Evolutionary conservation across 2,329 filamentous ascomycete genomes (phyloP), one percentile per base, ranked within the genome.

Genomic region (Volutella citrinella): DNA sequence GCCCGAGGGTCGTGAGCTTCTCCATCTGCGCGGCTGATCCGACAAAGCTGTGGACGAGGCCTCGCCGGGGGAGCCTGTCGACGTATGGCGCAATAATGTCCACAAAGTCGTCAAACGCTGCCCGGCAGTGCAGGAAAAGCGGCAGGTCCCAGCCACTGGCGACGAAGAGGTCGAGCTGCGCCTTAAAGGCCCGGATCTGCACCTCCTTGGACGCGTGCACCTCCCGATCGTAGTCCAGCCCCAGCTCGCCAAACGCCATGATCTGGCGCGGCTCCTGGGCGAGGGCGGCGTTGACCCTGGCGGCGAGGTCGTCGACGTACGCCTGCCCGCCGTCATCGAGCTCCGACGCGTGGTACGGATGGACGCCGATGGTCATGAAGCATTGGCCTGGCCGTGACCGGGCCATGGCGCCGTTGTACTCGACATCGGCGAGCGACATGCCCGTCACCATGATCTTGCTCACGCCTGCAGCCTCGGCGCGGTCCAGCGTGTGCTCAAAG

Each of bases 291-390:
- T 51, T 48, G 4, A 54, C 51, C 18, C 45, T 45, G 16, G 44
- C 38, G 31, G 45, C 49, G n/a, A 54, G 26, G 17, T 49, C 39
- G 9, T 33, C 34, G 10, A 54, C 36, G 19, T 54, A 50, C 9
- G 45, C 27, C 28, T 51, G 40, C 4, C 52, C 51, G 15, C 51
- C 51, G 8, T 46, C 36, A 7, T 66, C 64, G 2, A 69, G 61
- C 36, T 72, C 68, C 0, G 48, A 48, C 0, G 68, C 70, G 29
- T 75, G 67, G 35, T 75, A 74, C 0, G 70, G 70, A 36, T 74
- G 71, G 5, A 74, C 59, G 2, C 71, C 70, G 9, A 74, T 56
- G 3, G 70, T 74, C 36, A 70, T 51, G 10, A 56, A 65, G 39
- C 68, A 70, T 19, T 55, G 52, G 4, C 38, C 26, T 4, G 55